Evolutionary conservation across 306 rosid genomes (phyloP), one percentile per base, ranked within the genome.

Genomic region (Arachis hypogaea): DNA sequence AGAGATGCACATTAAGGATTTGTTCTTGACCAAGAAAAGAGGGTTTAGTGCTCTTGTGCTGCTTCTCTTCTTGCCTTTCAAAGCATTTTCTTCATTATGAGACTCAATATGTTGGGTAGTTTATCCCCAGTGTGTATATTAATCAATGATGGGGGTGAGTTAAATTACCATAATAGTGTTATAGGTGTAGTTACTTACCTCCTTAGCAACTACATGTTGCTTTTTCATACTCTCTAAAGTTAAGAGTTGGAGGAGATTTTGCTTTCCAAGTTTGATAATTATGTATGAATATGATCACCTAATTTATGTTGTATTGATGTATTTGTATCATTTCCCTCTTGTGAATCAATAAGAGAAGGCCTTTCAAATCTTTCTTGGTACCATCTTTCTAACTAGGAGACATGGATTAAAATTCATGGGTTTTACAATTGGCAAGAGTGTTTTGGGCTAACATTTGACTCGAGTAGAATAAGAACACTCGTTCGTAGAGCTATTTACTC

Each of bases 71-170:
- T 85, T 71, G 74, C 68, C 52, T 80, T 75, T 77, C 56, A 57
- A 16, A 56, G 61, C 59, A 50, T 69, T 78, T 78, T 71, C 68
- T 68, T 61, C 47, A 8, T 61, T 5, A 43, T 47, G 87, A 66
- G 68, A 81, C 71, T 71, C 60, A 67, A 68, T 61, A n/a, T 38
- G 67, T 75, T 12, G 59, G 78, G 56, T 84, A 75, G 70, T 75
- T 72, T 51, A 72, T 73, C 68, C 89, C 85, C 86, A 47, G 6
- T 51, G 10, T 83, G 86, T 81, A 84, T 68, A 84, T 81, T 58
- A 71, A 75, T 70, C 68, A 77, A 66, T 66, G 54, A 38, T 51
- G 76, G 83, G 82, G 89, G 82, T 45, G 71, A 64, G 82, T 73
- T 55, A 33, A 54, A 64, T 67, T 60, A 50, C 66, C 49, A 68